Base-by-base conservation (phyloP, 805 yeast species). In the Clavispora santaluciae region DNA sequence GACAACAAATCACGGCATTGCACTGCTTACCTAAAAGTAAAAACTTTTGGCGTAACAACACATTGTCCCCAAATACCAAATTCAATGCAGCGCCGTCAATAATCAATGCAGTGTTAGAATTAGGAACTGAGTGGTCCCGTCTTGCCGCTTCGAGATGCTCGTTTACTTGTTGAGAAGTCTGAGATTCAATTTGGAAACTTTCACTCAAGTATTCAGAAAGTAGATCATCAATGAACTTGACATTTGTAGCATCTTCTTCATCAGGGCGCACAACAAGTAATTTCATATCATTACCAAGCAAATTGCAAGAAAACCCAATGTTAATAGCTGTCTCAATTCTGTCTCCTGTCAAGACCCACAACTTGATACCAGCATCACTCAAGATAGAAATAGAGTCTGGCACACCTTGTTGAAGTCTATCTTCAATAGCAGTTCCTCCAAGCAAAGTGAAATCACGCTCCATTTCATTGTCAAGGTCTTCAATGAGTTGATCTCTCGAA, bases 301-400 rank as follows among this genome's bases (percentile, higher is more conserved):
- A 67, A 47, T 84, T 83, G 63, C 91, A 85, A 12, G 87, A 79
- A 55, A 81, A 85, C 1, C 91, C 93, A 60, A 85, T 85, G 57
- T 83, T 82, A 57, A 85, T 85, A 3, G 93, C 93, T 8, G 93
- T 85, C 61, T 85, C 93, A 38, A 85, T 79, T 58, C 81, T 79
- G 61, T 85, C 93, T 48, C 93, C 93, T 8, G 93, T 85, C 22
- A 85, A 68, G 39, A 85, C 90, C 93, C 93, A 85, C 36, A 85
- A 66, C 59, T 85, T 85, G 53, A 85, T 80, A 36, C 93, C 93
- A 0, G 90, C 91, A 36, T 73, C 66, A 5, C 80, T 77, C 38
- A 85, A 68, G 30, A 79, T 58, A 12, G 82, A 75, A 51, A 85
- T 85, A 1, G 91, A 70, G 39, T 78, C 82, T 1, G 91, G 89